Evolutionary conservation across 2,329 filamentous ascomycete species (phyloP), one percentile per base, ranked within the genome.

Genomic region (Cordyceps pruinosa): DNA sequence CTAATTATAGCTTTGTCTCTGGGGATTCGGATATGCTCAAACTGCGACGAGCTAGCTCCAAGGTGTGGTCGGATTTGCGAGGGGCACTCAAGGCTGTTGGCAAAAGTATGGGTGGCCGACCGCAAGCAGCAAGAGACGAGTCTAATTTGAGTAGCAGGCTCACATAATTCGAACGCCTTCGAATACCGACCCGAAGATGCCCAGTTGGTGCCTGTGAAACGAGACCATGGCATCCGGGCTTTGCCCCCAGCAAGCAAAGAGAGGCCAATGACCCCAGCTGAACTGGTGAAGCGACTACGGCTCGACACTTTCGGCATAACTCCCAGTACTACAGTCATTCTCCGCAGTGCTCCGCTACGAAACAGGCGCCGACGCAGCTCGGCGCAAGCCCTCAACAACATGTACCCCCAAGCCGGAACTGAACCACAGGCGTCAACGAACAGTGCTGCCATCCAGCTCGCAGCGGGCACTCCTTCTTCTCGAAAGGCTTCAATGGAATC

Each of bases 61-160:
- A 61, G 34, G 68, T 71, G 5, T 71, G 70, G 68, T 68, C 66
- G 7, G 70, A 72, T 35, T 67, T 73, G 25, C 65, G 69, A 4
- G 65, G 65, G 15, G 71, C 67, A 21, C 65, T 73, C 53, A 69
- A 62, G 42, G 69, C 65, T 2, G 67, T 73, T 25, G 64, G 67
- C 21, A 66, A 64, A 58, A 54, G 67, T 59, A 19, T 26, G 41
- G 26, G 13, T 9, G 9, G 5, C 9, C 2, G n/a, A 13, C n/a
- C 12, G 10, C 9, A 10, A 8, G 2, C 12, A 4, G 7, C 2
- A 32, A 17, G 5, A 17, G 17, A 26, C 4, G n/a, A 26, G 12
- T 34, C 42, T 61, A 19, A 63, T 19, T 17, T 13, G 12, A 13
- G 32, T n/a, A 2, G 1, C 50, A 71, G 69, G 61, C 12, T 67